Conservation (phyloP, 106 monocot species). For the Dioscorea alata region DNA sequence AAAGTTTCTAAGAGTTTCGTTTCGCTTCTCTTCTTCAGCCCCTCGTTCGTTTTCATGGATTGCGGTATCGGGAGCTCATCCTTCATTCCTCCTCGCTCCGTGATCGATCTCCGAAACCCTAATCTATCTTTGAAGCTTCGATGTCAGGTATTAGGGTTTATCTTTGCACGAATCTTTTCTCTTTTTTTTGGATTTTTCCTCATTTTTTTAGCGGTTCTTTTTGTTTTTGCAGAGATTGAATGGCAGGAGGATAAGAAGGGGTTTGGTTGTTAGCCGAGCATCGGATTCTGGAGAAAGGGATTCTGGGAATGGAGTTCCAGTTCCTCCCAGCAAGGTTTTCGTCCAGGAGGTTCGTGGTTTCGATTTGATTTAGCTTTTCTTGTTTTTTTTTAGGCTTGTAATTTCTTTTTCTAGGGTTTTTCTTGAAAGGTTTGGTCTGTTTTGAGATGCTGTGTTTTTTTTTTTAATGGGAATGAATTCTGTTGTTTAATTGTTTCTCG, state of each 20-base stretch:
- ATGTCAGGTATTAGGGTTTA: conserved; percentile 16
- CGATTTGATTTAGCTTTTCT: not conserved
- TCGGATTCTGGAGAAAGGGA: conserved; percentile 22
- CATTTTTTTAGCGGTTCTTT: not conserved
- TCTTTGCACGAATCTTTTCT: not conserved
- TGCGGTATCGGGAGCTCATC: conserved; percentile 23
- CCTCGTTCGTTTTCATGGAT: conserved; percentile 24
- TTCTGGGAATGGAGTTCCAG: conserved; percentile 20
- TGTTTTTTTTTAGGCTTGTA: not conserved
- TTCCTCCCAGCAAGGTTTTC: conserved; percentile 41
- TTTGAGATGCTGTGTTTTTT: not conserved
- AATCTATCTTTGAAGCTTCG: conserved; percentile 15
- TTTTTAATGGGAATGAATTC: not conserved
- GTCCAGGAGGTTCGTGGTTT: conserved; percentile 41
- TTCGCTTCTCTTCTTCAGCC: not conserved
- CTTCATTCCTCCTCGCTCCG: conserved; percentile 8
- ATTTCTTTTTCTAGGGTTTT: not conserved
- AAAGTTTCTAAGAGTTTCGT: too few species aligned
- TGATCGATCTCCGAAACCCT: conserved; percentile 4
- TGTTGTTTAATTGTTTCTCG: too few species aligned
- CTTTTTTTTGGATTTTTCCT: not conserved
- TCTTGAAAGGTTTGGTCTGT: not conserved
- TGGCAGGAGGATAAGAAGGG: conserved; percentile 2
- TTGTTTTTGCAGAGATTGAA: conserved; percentile 31
- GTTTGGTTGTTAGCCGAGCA: conserved; percentile 19